phyloP scores from a whole-genome alignment of 306 rosid genomes.

The Malus fusca region DNA sequence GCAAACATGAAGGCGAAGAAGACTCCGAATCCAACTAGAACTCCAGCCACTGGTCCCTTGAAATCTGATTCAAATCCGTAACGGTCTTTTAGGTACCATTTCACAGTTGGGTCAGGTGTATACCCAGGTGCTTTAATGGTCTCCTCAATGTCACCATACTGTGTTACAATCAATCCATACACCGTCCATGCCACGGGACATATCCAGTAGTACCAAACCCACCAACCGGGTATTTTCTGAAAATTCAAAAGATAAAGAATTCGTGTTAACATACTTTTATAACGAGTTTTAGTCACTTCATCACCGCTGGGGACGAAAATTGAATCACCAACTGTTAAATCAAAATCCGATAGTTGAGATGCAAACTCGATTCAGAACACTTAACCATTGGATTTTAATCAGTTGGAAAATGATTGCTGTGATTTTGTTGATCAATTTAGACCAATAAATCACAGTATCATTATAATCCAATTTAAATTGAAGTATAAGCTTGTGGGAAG shows the following conservation, averaged over 20 bases:
- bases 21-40: conserved; percentile 59
- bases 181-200: conserved; percentile 98
- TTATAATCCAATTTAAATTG: neutral
- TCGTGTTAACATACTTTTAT: neutral
- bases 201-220: conserved; percentile 94
- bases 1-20: conserved; percentile 86
- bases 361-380: neutral
- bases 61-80: conserved; percentile 62
- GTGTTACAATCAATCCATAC: conserved; percentile 84
- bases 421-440: too few relatives aligned
- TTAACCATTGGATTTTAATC: neutral
- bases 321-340: too few relatives aligned
- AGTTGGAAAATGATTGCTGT: too few relatives aligned
- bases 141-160: conserved; percentile 45
- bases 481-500: neutral
- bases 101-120: conserved; percentile 9
- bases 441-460: neutral
- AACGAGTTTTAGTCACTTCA: neutral
- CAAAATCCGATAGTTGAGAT: neutral
- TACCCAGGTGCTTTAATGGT: conserved; percentile 27
- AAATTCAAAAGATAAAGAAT: conserved; percentile 11
- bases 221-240: conserved; percentile 97
- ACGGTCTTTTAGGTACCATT: conserved; percentile 42
- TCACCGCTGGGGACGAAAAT: neutral
- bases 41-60: conserved; percentile 88